A percentile compares a stretch with the other conserved stretches of the same genome.
These are phyloP conservation scores for Discostella stelligera DNA, from an alignment of 352 stramenopile genomes.

Conservation along the genomic window DNA sequence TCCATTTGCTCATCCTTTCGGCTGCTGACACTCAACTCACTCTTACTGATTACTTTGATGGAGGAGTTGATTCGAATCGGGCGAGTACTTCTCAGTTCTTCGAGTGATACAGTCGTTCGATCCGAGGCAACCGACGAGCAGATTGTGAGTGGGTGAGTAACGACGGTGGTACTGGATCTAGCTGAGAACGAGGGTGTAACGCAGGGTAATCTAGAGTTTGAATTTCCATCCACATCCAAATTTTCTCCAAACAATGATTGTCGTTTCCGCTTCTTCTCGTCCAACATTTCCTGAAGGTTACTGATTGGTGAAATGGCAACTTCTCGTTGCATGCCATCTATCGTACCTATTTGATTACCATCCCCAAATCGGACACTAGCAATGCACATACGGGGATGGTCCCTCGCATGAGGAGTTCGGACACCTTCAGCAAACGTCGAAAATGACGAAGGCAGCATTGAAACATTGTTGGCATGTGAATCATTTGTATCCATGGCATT, in stretches of 20 bases:
- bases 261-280: conserved; percentile 29
- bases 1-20: conserved; percentile 11
- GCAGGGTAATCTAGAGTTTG: conserved; percentile 7
- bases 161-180: conserved; percentile 40
- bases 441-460: conserved; percentile 15
- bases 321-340: conserved; percentile 36
- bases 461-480: conserved; percentile 18
- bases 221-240: neutral
- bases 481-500: conserved; percentile 22
- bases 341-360: neutral
- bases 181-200: conserved; percentile 47
- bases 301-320: conserved; percentile 53
- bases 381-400: conserved; percentile 47
- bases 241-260: conserved; percentile 24
- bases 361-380: conserved; percentile 51
- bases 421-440: conserved; percentile 22
- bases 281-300: conserved; percentile 17
- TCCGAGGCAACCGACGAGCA: conserved; percentile 39
- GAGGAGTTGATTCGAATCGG: conserved; percentile 25
- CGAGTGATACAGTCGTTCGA: conserved; percentile 28
- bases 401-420: conserved; percentile 46
- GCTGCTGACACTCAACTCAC: neutral
- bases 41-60: conserved; percentile 5
- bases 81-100: conserved; percentile 25
- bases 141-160: conserved; percentile 46